Evolutionary conservation across 768 basidiomycete genomes (phyloP), one percentile per base, ranked within the genome.

Genomic region (Rhodotorula toruloides): DNA sequence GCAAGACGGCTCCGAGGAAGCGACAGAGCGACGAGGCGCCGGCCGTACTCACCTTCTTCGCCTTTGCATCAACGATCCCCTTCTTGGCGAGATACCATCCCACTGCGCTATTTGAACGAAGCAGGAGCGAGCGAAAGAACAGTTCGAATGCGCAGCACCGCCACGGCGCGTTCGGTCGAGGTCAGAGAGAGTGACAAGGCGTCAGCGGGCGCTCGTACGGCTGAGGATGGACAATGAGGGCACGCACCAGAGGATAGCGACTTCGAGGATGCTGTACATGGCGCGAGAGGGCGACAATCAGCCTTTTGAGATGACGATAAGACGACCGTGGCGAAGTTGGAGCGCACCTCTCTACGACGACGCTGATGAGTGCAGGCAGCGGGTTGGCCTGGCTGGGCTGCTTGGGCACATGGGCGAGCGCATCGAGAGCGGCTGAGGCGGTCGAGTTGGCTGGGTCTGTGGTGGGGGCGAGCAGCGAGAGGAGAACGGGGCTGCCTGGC

Each of bases 51-150:
- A 90, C 90, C 82, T 89, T 90, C 78, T 93, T 92, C 0, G 89
- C 90, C 65, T 83, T 84, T 76, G 91, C 91, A 75, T 97, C 91
- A 25, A 94, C 83, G 52, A 97, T 86, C 32, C 88, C 89, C 36
- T 82, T 82, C 60, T 81, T 77, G 1, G 93, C 90, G 44, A 97
- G 85, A 32, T 86, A 79, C 64, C 76, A 79, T 34, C 74, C 73
- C 37, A 74, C 72, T 55, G 63, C 34, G 60, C 66, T 67, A 54
- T 7, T n/a, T n/a, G n/a, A n/a, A n/a, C n/a, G n/a, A n/a, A n/a
- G n/a, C n/a, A n/a, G 14, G 17, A 27, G 27, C 17, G 50, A 54
- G 25, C n/a, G 34, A 2, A 44, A 32, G 17, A 22, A 32, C n/a
- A n/a, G n/a, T n/a, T n/a, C n/a, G n/a, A n/a, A n/a, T n/a, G n/a